Base-by-base conservation (phyloP, 2,329 filamentous ascomycete genomes). In the Pyricularia grisea region DNA sequence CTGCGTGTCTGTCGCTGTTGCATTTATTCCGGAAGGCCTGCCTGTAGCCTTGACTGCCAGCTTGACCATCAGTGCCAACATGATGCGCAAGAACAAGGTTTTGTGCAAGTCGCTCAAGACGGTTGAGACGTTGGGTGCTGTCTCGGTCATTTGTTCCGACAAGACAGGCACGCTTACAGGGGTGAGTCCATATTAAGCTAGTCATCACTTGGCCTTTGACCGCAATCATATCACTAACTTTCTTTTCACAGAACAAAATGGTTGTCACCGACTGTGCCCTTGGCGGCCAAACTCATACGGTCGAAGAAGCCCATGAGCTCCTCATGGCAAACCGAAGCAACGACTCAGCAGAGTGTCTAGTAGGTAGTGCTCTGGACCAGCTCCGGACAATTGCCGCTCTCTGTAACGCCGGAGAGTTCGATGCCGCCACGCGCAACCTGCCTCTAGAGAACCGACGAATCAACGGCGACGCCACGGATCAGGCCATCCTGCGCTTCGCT, bases 31-130 rank as follows among this genome's bases (percentile, higher is more conserved):
- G 0, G 91, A 93, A 77, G 90, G 90, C 6, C 80, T 92, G 0
- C 90, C 90, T 0, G 89, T 92, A 67, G 89, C 90, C 0, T 79
- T 92, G 50, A 90, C 89, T 0, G 87, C 88, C 0, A 90, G 88
- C 23, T 81, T 94, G 72, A 93, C 91, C 0, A 93, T 94, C 70
- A 90, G 87, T 1, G 91, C 91, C 25, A 91, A 90, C 72, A 84
- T 91, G 73, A 93, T 94, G 91, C 84, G 84, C 71, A 88, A 90
- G 78, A 89, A 93, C 77, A 90, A 90, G 75, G 88, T 93, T 63
- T 83, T 93, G 10, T 93, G 90, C 86, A 93, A 93, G 79, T 92
- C 89, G 0, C 82, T 94, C 65, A 92, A 92, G 78, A 93, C 91
- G 0, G 90, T 92, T 0, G 91, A 93, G 78, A 93, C 90, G 0